phyloP scores from a whole-genome alignment of 208 protist genomes.

The Wallacemonas sp. region DNA sequence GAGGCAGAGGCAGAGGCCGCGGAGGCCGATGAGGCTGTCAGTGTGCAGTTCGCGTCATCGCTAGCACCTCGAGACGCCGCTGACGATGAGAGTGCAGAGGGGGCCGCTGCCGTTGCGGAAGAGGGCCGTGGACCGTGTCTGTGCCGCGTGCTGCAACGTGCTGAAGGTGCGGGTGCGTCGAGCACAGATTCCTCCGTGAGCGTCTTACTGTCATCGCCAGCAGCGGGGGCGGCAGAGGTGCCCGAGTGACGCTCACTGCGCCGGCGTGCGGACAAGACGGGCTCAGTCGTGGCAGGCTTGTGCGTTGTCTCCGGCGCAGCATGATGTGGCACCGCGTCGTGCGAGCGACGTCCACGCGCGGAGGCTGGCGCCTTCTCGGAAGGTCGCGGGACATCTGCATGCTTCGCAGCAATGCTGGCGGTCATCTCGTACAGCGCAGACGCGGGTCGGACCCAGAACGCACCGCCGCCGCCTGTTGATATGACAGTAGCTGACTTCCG shows the following conservation, averaged over 20 bases:
- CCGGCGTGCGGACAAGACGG: too few species aligned
- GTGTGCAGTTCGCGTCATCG: too few species aligned
- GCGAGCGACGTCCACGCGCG: not conserved
- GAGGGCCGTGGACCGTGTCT: not conserved
- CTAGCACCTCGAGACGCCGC: not conserved
- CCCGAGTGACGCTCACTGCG: too few species aligned
- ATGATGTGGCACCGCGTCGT: not conserved
- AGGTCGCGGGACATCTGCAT: slow-evolving; percentile 20
- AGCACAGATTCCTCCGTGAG: too few species aligned
- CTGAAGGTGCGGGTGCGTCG: too few species aligned
- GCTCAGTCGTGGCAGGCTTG: too few species aligned
- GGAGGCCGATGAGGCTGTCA: not conserved
- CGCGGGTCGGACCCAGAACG: slow-evolving; percentile 58
- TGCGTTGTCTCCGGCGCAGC: not conserved
- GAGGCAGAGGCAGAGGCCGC: not conserved
- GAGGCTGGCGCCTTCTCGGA: not conserved
- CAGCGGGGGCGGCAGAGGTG: too few species aligned
- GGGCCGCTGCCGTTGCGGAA: not conserved
- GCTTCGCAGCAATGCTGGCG: slow-evolving; percentile 62
- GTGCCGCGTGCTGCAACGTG: slow-evolving; percentile 7
- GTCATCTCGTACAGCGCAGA: slow-evolving; percentile 68
- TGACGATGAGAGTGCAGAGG: not conserved
- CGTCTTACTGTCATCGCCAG: too few species aligned
- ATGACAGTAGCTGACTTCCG: not conserved
- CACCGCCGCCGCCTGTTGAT: slow-evolving; percentile 22